Percentiles rank a stretch among this genome's conserved stretches.
Conservation (phyloP, 345 rosid genomes). For the Pistacia atlantica region DNA sequence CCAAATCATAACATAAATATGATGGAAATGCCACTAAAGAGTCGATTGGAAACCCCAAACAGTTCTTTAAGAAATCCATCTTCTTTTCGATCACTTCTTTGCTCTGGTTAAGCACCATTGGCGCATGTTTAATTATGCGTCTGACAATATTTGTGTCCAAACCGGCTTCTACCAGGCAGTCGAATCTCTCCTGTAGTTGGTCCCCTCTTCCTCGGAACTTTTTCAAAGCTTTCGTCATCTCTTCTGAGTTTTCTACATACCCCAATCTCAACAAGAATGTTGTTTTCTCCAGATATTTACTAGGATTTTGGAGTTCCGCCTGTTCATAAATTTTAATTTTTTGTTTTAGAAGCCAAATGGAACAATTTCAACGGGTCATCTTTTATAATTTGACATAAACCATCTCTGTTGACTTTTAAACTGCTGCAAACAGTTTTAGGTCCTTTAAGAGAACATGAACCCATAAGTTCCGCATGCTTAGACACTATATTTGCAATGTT, state of each 20-base stretch:
- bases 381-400: constrained; percentile 48
- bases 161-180: constrained; percentile 76
- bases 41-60: constrained; percentile 59
- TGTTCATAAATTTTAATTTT: constrained; percentile 30
- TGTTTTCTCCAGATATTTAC: constrained; percentile 49
- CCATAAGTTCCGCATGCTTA: constrained; percentile 42
- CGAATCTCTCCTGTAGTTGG: constrained; percentile 85
- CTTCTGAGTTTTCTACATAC: constrained; percentile 78
- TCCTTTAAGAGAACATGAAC: constrained; percentile 54
- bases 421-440: constrained; percentile 51
- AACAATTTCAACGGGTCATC: constrained; percentile 68
- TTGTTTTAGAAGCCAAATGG: constrained; percentile 46
- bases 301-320: constrained; percentile 28
- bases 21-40: constrained; percentile 61
- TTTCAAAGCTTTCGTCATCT: constrained; percentile 66
- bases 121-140: constrained; percentile 62
- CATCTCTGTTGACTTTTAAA: constrained; percentile 43
- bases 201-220: constrained; percentile 83
- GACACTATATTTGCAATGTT: constrained; percentile 43
- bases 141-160: constrained; percentile 50
- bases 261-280: constrained; percentile 70
- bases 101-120: constrained; percentile 68
- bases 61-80: constrained; percentile 54
- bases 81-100: constrained; percentile 70
- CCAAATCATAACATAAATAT: constrained; percentile 63